Evolutionary conservation across 1,284 basidiomycete species (phyloP).

Genomic region (Ceratobasidium theobromae): DNA sequence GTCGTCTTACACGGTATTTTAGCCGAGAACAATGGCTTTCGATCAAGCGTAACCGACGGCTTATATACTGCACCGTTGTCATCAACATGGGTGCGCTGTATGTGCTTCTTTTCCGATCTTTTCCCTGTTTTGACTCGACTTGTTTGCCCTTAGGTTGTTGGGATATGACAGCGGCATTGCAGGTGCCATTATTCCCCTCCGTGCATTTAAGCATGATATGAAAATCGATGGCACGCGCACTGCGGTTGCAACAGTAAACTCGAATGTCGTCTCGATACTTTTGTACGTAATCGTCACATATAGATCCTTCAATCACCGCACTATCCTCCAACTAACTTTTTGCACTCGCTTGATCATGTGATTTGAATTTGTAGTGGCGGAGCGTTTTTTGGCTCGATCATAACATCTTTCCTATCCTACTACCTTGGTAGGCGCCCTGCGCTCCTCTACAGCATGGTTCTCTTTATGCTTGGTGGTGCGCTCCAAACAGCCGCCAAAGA

Average conservation of each 20-base stretch:
- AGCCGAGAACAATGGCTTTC: background rate
- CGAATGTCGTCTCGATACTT: slow-evolving; percentile 34
- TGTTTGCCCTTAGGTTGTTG: slow-evolving; percentile 23
- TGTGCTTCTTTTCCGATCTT: background rate
- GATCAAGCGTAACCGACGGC: background rate
- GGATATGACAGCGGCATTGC: slow-evolving; percentile 35
- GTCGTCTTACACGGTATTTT: background rate
- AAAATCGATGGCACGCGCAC: slow-evolving; percentile 26
- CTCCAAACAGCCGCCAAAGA: slow-evolving; percentile 25
- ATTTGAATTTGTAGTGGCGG: slow-evolving; percentile 16
- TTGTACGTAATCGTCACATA: slow-evolving; percentile 14
- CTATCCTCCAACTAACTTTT: background rate
- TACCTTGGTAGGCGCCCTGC: slow-evolving; percentile 31
- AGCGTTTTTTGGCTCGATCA: slow-evolving; percentile 33
- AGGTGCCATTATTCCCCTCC: slow-evolving; percentile 32
- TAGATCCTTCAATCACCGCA: background rate
- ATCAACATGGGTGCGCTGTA: slow-evolving; percentile 28
- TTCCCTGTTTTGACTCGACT: background rate
- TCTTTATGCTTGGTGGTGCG: slow-evolving; percentile 32
- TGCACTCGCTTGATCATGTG: background rate
- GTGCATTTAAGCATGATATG: slow-evolving; percentile 33
- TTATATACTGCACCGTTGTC: slow-evolving; percentile 17
- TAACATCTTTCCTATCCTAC: slow-evolving; percentile 26
- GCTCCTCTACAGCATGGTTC: slow-evolving; percentile 28
- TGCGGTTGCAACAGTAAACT: slow-evolving; percentile 28